Conservation (phyloP, 352 stramenopile genomes). For the Pythium sp. region DNA sequence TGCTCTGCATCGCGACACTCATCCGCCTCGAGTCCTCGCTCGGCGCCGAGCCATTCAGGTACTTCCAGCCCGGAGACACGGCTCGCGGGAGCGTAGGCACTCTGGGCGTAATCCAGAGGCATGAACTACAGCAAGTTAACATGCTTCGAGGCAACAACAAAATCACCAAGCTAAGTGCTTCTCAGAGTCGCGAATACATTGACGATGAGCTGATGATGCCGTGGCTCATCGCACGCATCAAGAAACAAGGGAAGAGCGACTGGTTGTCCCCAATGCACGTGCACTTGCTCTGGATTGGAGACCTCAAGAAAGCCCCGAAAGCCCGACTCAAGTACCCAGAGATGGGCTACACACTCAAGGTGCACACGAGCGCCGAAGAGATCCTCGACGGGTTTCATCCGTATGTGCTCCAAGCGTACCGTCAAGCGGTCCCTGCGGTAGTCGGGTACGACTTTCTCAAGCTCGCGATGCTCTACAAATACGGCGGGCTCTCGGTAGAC, state of each 20-base stretch:
- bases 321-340: neutral
- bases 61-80: neutral
- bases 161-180: neutral
- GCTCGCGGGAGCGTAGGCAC: neutral
- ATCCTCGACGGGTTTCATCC: conserved; percentile 20
- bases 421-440: neutral
- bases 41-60: neutral
- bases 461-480: conserved; percentile 1
- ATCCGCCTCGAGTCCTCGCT: neutral
- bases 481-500: neutral
- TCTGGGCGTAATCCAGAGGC: neutral
- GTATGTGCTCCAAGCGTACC: conserved; percentile 7
- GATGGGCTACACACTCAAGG: conserved; percentile 14
- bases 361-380: conserved; percentile 11
- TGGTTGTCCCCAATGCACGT: conserved; percentile 10
- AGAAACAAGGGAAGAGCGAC: neutral
- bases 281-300: conserved; percentile 21
- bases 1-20: neutral
- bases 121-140: neutral
- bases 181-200: neutral
- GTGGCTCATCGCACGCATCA: conserved; percentile 8
- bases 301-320: conserved; percentile 4
- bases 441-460: conserved; percentile 19
- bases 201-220: conserved; percentile 8
- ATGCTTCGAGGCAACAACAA: neutral